Evolutionary conservation across 192 early-diverging fungal genomes (phyloP), one percentile per base, ranked within the genome.

Genomic region (Backusella sp.): DNA sequence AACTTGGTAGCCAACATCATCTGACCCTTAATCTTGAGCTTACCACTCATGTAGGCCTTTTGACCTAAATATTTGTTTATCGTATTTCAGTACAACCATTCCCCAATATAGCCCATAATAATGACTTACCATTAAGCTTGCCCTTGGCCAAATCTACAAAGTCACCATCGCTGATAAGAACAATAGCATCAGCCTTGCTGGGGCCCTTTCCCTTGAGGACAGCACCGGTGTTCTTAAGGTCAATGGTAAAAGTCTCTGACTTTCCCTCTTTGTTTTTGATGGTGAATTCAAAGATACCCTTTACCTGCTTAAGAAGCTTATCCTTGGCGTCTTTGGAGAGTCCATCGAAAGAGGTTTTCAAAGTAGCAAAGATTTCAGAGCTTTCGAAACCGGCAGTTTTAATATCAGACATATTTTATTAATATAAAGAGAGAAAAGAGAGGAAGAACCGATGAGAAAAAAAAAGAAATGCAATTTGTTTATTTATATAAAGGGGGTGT

Each of bases 21-120:
- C 70, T 92, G 88, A 75, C 91, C 92, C 83, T 91, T 92, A 53
- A 89, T 82, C 85, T 97, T 98, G 78, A 94, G 88, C 85, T 98
- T 98, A 65, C 97, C 95, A 46, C 85, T 78, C 94, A 96, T 94
- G 82, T 95, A 98, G 39, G 94, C 90, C 82, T 94, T 93, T 90
- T 98, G 96, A 26, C 92, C 84, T 85, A 76, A 66, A 67, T 8
- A 39, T 39, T 39, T 39, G 37, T 39, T 39, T 39, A 39, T 12
- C 37, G 11, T 11, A 59, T 41, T 65, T 62, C 32, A 52, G 46
- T 9, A 28, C 23, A 36, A n/a, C 6, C 15, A 32, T 32, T 32
- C 32, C 32, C 32, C 30, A 23, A 65, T 39, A 1, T 39, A 9
- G 21, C 0, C n/a, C 39, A 19, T 6, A 65, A 30, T 32, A 4